Percentiles rank a stretch among this genome's conserved stretches.
Evolutionary conservation across 352 stramenopile genomes (phyloP).

Genomic region (Phytophthora idaei): DNA sequence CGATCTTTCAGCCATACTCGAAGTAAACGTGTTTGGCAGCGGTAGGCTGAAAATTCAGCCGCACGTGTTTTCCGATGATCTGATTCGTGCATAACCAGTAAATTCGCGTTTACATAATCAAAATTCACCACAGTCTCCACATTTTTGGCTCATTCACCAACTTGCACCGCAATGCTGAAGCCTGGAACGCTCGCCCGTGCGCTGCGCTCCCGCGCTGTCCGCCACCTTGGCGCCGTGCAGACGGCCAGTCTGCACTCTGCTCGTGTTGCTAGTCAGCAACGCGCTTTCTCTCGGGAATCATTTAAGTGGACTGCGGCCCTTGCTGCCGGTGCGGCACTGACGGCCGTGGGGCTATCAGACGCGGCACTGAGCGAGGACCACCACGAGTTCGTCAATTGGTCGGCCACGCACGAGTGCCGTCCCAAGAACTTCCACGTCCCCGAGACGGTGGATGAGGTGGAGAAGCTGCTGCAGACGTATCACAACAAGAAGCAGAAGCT

Average conservation of each 20-base stretch:
- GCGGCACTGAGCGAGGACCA: slow-evolving; percentile 41
- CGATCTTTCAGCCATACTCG: not conserved
- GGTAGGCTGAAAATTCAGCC: not conserved
- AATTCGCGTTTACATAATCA: slow-evolving; percentile 10
- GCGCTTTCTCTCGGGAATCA: not conserved
- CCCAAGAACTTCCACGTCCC: slow-evolving; percentile 71
- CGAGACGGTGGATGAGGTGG: slow-evolving; percentile 73
- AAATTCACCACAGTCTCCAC: not conserved
- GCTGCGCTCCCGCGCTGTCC: not conserved
- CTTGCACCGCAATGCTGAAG: slow-evolving; percentile 17
- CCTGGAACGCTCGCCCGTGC: slow-evolving; percentile 14
- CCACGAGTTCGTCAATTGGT: slow-evolving; percentile 85
- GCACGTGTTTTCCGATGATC: slow-evolving; percentile 3
- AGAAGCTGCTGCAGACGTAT: slow-evolving; percentile 62
- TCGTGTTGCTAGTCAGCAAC: slow-evolving; percentile 12
- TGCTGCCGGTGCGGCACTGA: slow-evolving; percentile 25
- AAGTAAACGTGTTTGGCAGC: not conserved
- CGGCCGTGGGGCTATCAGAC: slow-evolving; percentile 23
- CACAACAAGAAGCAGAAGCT: slow-evolving; percentile 80
- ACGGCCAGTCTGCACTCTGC: slow-evolving; percentile 5
- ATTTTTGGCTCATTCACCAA: slow-evolving; percentile 10
- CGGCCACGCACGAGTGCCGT: slow-evolving; percentile 74
- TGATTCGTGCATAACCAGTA: slow-evolving; percentile 12
- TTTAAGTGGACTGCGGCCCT: slow-evolving; percentile 21
- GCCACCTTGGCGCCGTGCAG: slow-evolving; percentile 14